Conservation (phyloP, 306 rosid species). For the Hippophae rhamnoides region DNA sequence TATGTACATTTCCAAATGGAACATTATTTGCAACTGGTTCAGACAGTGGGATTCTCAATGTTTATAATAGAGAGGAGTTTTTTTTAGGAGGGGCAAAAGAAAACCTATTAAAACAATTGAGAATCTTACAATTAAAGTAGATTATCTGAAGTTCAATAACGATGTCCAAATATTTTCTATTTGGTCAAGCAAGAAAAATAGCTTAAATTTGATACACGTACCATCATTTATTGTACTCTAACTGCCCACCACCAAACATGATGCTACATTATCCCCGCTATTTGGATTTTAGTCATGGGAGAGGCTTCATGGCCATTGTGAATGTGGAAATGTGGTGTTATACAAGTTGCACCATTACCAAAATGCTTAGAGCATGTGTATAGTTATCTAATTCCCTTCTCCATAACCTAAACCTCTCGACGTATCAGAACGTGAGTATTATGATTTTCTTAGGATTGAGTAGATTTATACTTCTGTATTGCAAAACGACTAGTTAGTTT, state of each 20-base stretch:
- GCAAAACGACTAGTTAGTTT: no score
- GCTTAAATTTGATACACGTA: no score
- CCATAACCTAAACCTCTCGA: no score
- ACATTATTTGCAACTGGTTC: constrained; percentile 53
- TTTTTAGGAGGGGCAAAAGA: constrained; percentile 52
- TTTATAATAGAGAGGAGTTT: constrained; percentile 47
- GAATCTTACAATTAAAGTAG: constrained; percentile 45
- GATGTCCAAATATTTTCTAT: constrained; percentile 56
- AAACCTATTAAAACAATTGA: constrained; percentile 45
- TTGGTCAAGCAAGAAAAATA: constrained; percentile 60
- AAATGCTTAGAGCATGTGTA: constrained; percentile 19
- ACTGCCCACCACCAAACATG: constrained; percentile 56
- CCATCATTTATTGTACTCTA: constrained; percentile 24
- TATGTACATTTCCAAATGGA: constrained; percentile 42
- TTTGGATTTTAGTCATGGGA: constrained; percentile 79
- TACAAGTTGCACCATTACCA: constrained; percentile 45
- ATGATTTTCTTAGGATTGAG: no score
- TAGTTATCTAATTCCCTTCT: no score
- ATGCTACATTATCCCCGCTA: constrained; percentile 50
- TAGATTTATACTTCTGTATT: no score
- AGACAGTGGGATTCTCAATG: constrained; percentile 41
- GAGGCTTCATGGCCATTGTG: constrained; percentile 85
- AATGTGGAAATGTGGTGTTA: constrained; percentile 61
- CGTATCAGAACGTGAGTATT: no score
- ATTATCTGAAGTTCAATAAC: constrained; percentile 42